Evolutionary conservation across 2,329 filamentous ascomycete genomes (phyloP), one percentile per base, ranked within the genome.

Genomic region (Botrytis medusae): DNA sequence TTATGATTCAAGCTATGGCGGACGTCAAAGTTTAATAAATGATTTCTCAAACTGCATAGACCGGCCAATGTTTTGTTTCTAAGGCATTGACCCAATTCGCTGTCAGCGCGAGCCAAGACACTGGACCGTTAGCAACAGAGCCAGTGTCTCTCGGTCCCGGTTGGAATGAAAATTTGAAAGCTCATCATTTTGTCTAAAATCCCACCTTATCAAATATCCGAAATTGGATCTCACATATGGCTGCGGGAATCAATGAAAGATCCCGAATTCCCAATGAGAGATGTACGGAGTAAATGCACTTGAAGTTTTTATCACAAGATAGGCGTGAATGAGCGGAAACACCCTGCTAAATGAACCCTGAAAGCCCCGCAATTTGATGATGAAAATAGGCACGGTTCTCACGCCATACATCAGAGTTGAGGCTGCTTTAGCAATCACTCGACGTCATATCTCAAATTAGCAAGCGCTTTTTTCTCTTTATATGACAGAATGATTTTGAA

Each of bases 341-440:
- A 25, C 46, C 46, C 34, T 48, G 57, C 25, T 16, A 20, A 32
- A 29, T 22, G 14, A 67, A 42, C 46, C n/a, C 29, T 34, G 37
- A 22, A n/a, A n/a, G 46, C 25, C 62, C 62, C 71, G 48, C 37
- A 29, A 68, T 42, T 57, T 20, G 57, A 72, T 72, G 71, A 16
- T 68, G 71, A 68, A 68, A 68, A 68, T 37, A 68, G 62, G 37
- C 29, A 40, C 62, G 18, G 29, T 32, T 59, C 29, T 65, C 71
- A 68, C 71, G 71, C 62, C 71, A 72, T 72, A 68, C 71, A 60
- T 37, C 9, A 18, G 51, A 68, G 10, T 29, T 46, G 25, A 48
- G 54, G 71, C 71, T 40, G 71, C 71, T 72, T 68, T 72, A 44
- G n/a, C 9, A 57, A 42, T 32, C 6, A 32, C 37, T 29, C 40